Percentiles rank a stretch among this genome's conserved stretches.
Conservation (phyloP, 306 rosid genomes). For the Hippophae rhamnoides region DNA sequence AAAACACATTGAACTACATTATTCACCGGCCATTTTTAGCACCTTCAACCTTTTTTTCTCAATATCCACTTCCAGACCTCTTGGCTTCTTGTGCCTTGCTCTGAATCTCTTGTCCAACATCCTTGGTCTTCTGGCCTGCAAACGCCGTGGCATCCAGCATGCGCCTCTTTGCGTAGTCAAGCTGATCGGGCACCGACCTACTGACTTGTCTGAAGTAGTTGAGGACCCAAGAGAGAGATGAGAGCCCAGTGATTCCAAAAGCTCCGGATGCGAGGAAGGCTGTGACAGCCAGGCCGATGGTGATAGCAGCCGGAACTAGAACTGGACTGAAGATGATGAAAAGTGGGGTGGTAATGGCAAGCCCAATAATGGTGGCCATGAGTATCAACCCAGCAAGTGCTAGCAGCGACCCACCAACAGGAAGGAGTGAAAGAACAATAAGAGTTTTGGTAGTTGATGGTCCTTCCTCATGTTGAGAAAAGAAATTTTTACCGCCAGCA, state of each 20-base stretch:
- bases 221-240: constrained; percentile 59
- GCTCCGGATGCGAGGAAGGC: constrained; percentile 46
- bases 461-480: constrained; percentile 8
- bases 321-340: constrained; percentile 70
- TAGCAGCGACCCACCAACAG: constrained; percentile 49
- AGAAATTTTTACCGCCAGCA: constrained; percentile 2
- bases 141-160: constrained; percentile 40
- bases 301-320: constrained; percentile 48
- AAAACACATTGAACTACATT: not conserved
- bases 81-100: constrained; percentile 48
- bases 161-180: constrained; percentile 42
- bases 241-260: constrained; percentile 46
- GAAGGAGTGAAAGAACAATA: constrained; percentile 29
- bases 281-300: constrained; percentile 37
- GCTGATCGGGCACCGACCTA: constrained; percentile 31
- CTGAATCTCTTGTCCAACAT: constrained; percentile 65
- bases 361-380: constrained; percentile 40
- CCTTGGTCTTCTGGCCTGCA: constrained; percentile 78
- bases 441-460: constrained; percentile 40
- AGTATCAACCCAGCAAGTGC: constrained; percentile 42
- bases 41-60: not conserved
- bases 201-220: constrained; percentile 24
- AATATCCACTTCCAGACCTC: constrained; percentile 30
- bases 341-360: constrained; percentile 40
- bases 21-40: constrained; percentile 10